Percentiles rank a stretch among this genome's conserved stretches.
phyloP scores from a whole-genome alignment of 805 yeast genomes.

The Groenewaldozyma salmanticensis region DNA sequence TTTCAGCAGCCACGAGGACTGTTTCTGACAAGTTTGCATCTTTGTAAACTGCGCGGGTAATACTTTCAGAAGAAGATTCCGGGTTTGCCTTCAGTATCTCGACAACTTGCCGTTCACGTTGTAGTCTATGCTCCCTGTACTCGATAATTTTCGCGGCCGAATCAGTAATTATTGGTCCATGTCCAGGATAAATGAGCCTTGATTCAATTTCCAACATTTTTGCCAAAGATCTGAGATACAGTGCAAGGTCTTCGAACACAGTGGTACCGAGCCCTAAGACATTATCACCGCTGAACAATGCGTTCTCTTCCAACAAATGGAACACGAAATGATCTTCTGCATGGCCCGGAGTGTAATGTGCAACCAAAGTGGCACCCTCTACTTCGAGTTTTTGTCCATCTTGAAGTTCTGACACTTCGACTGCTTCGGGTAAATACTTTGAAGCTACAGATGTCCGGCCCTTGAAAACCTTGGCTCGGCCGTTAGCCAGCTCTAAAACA shows the following conservation, averaged over 20 bases:
- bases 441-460: neutral
- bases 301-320: slow-evolving; percentile 27
- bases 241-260: slow-evolving; percentile 25
- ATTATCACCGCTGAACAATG: slow-evolving; percentile 29
- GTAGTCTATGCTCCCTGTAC: slow-evolving; percentile 27
- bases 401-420: slow-evolving; percentile 12
- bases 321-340: slow-evolving; percentile 29
- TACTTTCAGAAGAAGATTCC: slow-evolving; percentile 10
- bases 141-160: slow-evolving; percentile 23
- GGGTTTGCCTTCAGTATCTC: slow-evolving; percentile 10
- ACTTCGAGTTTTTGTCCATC: slow-evolving; percentile 21
- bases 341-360: slow-evolving; percentile 30
- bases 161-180: slow-evolving; percentile 26
- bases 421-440: neutral
- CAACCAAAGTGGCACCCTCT: slow-evolving; percentile 23
- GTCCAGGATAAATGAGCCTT: slow-evolving; percentile 28
- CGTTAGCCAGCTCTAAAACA: slow-evolving; percentile 8
- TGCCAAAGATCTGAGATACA: slow-evolving; percentile 23
- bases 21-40: slow-evolving; percentile 15
- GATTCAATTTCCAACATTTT: slow-evolving; percentile 17
- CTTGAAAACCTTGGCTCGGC: slow-evolving; percentile 1
- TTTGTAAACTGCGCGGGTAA: slow-evolving; percentile 22
- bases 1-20: slow-evolving; percentile 24
- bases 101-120: slow-evolving; percentile 26
- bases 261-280: slow-evolving; percentile 31